These are phyloP conservation scores for Umbilicus rupestris DNA, from an alignment of 164 flowering plant species.

Conservation along the genomic window DNA sequence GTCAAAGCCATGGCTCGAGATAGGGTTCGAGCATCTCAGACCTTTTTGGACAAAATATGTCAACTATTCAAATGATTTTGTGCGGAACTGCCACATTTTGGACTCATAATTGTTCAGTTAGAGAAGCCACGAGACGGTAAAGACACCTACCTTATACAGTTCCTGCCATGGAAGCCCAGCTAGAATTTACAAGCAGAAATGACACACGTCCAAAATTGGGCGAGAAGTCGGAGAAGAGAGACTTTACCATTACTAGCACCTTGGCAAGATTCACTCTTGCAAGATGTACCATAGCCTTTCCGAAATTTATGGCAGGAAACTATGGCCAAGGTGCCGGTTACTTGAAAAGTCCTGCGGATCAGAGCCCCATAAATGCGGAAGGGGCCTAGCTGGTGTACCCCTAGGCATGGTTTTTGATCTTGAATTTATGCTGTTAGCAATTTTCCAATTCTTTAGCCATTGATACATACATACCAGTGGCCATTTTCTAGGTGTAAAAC, in stretches of 20 bases:
- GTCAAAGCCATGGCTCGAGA: constrained; percentile 89
- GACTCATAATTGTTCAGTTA: constrained; percentile 34
- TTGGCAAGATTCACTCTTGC: background rate
- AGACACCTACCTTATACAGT: background rate
- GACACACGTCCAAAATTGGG: background rate
- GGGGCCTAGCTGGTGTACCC: background rate
- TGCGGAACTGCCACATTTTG: constrained; percentile 84
- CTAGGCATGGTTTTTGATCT: background rate
- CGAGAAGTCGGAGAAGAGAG: background rate
- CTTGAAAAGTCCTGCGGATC: too few relatives aligned
- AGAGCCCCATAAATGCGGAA: background rate
- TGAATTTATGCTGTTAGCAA: background rate
- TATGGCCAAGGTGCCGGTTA: background rate
- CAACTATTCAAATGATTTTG: constrained; percentile 80
- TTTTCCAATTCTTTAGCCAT: constrained; percentile 4
- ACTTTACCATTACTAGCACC: background rate
- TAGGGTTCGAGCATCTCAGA: constrained; percentile 86
- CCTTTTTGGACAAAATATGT: constrained; percentile 96
- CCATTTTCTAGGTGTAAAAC: background rate
- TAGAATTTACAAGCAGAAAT: background rate
- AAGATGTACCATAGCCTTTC: background rate
- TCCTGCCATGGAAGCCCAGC: background rate
- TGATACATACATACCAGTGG: background rate
- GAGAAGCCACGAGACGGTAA: background rate
- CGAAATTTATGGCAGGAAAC: background rate